Percentiles rank a stretch among this genome's conserved stretches.
Evolutionary conservation across 2,329 filamentous ascomycete genomes (phyloP).

Genomic region (Lojkania enalia): DNA sequence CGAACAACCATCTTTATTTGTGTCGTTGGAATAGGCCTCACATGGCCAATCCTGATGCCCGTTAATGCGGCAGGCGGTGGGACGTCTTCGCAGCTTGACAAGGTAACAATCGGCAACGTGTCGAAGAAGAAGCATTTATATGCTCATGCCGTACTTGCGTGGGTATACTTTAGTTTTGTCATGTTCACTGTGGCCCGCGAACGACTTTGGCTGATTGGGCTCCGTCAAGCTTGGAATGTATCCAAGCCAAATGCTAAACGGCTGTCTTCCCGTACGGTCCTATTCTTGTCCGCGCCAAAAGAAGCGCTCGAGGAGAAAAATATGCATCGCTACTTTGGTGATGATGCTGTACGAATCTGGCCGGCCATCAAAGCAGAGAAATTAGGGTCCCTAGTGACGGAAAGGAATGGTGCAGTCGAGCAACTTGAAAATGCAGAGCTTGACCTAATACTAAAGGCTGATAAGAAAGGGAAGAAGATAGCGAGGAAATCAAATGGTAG

Average conservation of each 20-base stretch:
- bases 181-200: slow-evolving; percentile 88
- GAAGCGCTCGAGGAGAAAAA: slow-evolving; percentile 77
- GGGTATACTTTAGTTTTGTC: slow-evolving; percentile 83
- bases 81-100: slow-evolving; percentile 67
- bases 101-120: slow-evolving; percentile 80
- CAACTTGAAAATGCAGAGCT: slow-evolving; percentile 86
- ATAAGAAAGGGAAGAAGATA: slow-evolving; percentile 69
- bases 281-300: slow-evolving; percentile 83
- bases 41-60: slow-evolving; percentile 87
- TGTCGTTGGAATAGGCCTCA: slow-evolving; percentile 80
- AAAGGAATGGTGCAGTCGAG: slow-evolving; percentile 78
- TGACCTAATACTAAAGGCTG: slow-evolving; percentile 78
- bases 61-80: slow-evolving; percentile 82
- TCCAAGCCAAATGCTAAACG: slow-evolving; percentile 82
- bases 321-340: slow-evolving; percentile 77
- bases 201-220: slow-evolving; percentile 86
- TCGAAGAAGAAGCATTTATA: slow-evolving; percentile 65
- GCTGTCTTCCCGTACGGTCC: slow-evolving; percentile 85
- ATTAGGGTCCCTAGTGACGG: slow-evolving; percentile 77
- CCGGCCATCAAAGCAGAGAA: slow-evolving; percentile 76
- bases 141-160: slow-evolving; percentile 78
- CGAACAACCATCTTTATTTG: slow-evolving; percentile 78
- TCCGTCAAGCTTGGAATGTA: slow-evolving; percentile 88
- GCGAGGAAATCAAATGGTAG: slow-evolving; percentile 56
- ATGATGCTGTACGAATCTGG: slow-evolving; percentile 82